A percentile compares a stretch with the other conserved stretches of the same genome.
Evolutionary conservation across 306 rosid genomes (phyloP).

Genomic region (Citrullus mucosospermus): DNA sequence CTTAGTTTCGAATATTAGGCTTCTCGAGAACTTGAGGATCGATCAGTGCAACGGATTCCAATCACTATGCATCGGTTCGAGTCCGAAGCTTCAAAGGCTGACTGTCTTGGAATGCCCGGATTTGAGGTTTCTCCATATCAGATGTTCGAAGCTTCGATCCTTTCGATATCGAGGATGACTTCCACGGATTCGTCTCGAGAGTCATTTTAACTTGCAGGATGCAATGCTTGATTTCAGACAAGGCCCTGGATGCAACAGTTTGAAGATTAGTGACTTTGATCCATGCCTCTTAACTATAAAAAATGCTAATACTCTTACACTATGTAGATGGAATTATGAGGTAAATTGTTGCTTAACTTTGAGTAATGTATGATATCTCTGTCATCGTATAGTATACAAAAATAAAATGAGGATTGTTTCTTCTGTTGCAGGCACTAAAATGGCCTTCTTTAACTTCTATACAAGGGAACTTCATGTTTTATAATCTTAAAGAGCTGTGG

Average conservation of each 20-base stretch:
- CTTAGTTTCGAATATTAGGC: conserved; percentile 26
- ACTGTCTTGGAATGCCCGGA: conserved; percentile 45
- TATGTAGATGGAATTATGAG: conserved; percentile 62
- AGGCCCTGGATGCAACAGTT: conserved; percentile 20
- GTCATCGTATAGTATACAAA: neutral
- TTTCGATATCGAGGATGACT: conserved; percentile 44
- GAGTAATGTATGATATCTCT: neutral
- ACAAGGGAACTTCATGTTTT: conserved; percentile 38
- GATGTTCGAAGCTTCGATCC: conserved; percentile 31
- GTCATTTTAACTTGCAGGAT: conserved; percentile 50
- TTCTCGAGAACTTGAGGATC: conserved; percentile 49
- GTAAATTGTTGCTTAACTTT: conserved; percentile 16
- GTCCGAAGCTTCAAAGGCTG: conserved; percentile 33
- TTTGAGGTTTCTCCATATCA: conserved; percentile 32
- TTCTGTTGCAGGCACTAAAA: conserved; percentile 34
- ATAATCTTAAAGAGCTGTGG: conserved; percentile 48
- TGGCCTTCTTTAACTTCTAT: conserved; percentile 43
- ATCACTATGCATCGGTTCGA: conserved; percentile 29
- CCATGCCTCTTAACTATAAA: conserved; percentile 54
- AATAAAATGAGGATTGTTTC: neutral
- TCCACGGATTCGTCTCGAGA: conserved; percentile 41
- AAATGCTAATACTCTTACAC: conserved; percentile 45
- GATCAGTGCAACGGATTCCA: conserved; percentile 38
- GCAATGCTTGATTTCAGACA: conserved; percentile 67
- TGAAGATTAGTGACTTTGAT: conserved; percentile 41